These are phyloP conservation scores for Mycena vulgaris DNA, from an alignment of 768 basidiomycete species.

Conservation along the genomic window DNA sequence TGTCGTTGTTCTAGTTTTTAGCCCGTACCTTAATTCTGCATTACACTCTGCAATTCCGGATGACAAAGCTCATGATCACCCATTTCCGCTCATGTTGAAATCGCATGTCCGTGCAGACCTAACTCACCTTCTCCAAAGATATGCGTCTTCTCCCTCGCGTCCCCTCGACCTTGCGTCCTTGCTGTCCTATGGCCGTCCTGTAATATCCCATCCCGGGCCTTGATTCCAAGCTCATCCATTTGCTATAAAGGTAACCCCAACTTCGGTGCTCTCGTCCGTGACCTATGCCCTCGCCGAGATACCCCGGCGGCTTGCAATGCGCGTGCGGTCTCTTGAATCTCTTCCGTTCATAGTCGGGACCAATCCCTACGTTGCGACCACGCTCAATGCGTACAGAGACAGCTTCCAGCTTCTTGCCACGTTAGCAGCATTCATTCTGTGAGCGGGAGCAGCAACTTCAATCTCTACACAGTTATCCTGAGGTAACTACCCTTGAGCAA, in stretches of 20 bases:
- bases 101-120: conserved; percentile 55
- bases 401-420: conserved; percentile 81
- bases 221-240: conserved; percentile 12
- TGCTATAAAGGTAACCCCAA: conserved; percentile 61
- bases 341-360: conserved; percentile 92
- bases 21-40: conserved; percentile 39
- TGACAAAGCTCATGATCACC: not conserved
- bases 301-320: conserved; percentile 81
- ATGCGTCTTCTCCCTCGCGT: conserved; percentile 73
- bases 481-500: conserved; percentile 75
- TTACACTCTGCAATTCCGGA: conserved; percentile 28
- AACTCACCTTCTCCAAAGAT: conserved; percentile 73
- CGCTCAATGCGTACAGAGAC: conserved; percentile 75
- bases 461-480: conserved; percentile 37
- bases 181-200: conserved; percentile 81
- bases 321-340: conserved; percentile 80
- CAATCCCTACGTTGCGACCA: conserved; percentile 87
- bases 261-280: conserved; percentile 83
- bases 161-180: conserved; percentile 82
- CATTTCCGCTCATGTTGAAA: not conserved
- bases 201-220: conserved; percentile 2
- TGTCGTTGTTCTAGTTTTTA: conserved; percentile 32
- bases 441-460: conserved; percentile 8
- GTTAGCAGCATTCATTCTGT: conserved; percentile 38
- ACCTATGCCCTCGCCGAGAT: conserved; percentile 83